A percentile compares a stretch with the other conserved stretches of the same genome.
Conservation (phyloP, 768 basidiomycete genomes). For the Nidularia pulvinata region DNA sequence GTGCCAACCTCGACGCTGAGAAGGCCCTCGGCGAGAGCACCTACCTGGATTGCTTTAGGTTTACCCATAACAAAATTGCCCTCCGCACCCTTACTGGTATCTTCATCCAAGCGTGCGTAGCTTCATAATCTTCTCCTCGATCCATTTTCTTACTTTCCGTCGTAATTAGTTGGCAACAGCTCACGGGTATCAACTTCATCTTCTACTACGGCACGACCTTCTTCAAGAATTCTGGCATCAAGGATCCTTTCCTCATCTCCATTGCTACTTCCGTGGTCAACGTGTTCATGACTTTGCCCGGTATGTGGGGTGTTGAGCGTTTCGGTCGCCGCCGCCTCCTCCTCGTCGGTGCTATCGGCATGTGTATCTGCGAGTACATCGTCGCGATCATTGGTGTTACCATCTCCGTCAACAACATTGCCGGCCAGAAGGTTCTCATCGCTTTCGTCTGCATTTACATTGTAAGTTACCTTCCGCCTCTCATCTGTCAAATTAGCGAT, state of each 20-base stretch:
- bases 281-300: conserved; percentile 73
- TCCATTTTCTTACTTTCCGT: conserved; percentile 40
- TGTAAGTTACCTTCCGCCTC: neutral
- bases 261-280: conserved; percentile 50
- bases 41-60: conserved; percentile 56
- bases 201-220: conserved; percentile 70
- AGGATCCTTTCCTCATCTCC: conserved; percentile 56
- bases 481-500: no score
- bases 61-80: conserved; percentile 56
- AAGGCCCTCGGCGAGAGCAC: conserved; percentile 50
- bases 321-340: conserved; percentile 81
- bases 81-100: conserved; percentile 81
- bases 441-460: conserved; percentile 53
- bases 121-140: neutral
- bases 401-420: conserved; percentile 24
- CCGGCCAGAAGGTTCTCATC: conserved; percentile 61
- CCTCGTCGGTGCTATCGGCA: conserved; percentile 75
- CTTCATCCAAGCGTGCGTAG: conserved; percentile 19
- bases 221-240: conserved; percentile 56
- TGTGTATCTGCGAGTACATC: conserved; percentile 84
- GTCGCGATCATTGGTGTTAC: conserved; percentile 39
- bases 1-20: conserved; percentile 61
- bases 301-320: conserved; percentile 77
- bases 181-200: conserved; percentile 72
- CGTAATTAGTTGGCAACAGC: conserved; percentile 43